Base-by-base conservation (phyloP, 352 stramenopile genomes). In the Phytophthora chlamydospora region DNA sequence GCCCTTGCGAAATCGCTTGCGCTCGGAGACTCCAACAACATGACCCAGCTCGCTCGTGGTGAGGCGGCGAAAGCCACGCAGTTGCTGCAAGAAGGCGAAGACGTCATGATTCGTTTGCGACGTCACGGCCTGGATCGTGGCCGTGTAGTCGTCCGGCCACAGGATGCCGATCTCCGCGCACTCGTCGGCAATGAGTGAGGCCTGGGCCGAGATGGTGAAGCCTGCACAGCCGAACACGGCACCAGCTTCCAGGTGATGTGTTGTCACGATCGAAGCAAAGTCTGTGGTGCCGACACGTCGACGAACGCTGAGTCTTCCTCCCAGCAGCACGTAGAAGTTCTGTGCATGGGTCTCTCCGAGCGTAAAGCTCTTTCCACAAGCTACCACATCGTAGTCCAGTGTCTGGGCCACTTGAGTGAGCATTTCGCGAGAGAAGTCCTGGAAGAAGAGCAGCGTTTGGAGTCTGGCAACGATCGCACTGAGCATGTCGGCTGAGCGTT, bases 1-100 rank as follows among this genome's bases (percentile, higher is more conserved):
- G 5, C 79, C 81, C 48, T 88, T 89, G 41, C 77, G 79, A 44
- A 88, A 90, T 3, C 81, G 78, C 17, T 83, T 71, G 12, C 78
- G 75, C 57, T 92, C 78, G 21, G 81, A 92, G 34, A 90, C 88
- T 7, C 79, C 83, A n/a, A 90, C 84, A 44, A 90, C 59, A 36
- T 90, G 79, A 14, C 81, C 81, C 10, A 92, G 65, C 17, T 89
- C 81, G 27, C 78, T 88, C 1, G 79, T 85, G 10, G 66, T 78
- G 12, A 92, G 84, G 5, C 70, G 62, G 46, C 68, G 69, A 29
- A 92, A 90, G 2, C 80, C 79, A 34, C 84, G 85, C 38, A 88
- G 43, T 65, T 90, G 75, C 42, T 90, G 73, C 35, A 92, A 44
- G 34, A 92, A 92, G 9, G 66, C 63, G 48, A 90, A 92, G 3